Evolutionary conservation across 257 asterid species (phyloP).

Genomic region (Avicennia marina): DNA sequence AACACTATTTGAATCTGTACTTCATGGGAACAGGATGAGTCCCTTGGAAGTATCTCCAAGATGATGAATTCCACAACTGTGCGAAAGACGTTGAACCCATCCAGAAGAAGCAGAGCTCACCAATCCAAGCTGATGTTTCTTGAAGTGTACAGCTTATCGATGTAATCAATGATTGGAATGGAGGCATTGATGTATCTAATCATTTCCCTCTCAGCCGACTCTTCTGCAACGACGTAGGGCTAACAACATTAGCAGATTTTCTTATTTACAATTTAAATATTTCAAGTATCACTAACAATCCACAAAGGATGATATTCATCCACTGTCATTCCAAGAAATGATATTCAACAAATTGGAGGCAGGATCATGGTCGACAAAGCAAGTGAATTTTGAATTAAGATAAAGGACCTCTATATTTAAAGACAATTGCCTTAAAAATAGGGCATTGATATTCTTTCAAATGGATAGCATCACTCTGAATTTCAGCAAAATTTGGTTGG

Average conservation of each 20-base stretch:
- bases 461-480: too few species aligned
- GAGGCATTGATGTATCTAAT: constrained; percentile 75
- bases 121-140: constrained; percentile 78
- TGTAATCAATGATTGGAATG: constrained; percentile 70
- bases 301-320: too few species aligned
- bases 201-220: constrained; percentile 80
- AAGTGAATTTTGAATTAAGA: too few species aligned
- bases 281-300: too few species aligned
- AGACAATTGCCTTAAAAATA: too few species aligned
- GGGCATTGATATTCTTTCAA: too few species aligned
- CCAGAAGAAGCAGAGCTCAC: constrained; percentile 33
- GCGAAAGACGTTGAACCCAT: background rate
- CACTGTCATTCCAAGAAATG: too few species aligned
- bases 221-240: constrained; percentile 23
- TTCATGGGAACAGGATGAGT: background rate
- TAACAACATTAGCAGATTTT: background rate
- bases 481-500: too few species aligned
- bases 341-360: too few species aligned
- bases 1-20: background rate
- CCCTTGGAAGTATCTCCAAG: background rate
- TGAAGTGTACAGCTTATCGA: constrained; percentile 59
- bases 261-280: background rate
- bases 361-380: too few species aligned
- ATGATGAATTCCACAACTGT: background rate
- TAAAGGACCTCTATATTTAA: too few species aligned